phyloP scores from a whole-genome alignment of 495 filamentous ascomycete genomes.

The Gamarada debralockiae region DNA sequence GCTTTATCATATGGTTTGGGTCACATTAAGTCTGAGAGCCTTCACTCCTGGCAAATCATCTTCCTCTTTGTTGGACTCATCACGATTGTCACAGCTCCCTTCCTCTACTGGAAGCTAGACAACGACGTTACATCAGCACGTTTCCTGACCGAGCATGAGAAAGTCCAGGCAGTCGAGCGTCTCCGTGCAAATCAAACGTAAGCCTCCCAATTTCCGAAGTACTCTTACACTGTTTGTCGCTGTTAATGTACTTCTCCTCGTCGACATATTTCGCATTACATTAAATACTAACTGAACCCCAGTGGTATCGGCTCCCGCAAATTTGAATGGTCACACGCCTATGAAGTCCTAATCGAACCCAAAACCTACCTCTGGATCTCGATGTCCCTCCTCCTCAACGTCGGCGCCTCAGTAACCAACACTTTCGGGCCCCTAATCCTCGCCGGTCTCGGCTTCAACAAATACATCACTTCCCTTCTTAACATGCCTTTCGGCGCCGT shows the following conservation, averaged over 20 bases:
- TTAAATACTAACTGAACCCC: too few relatives aligned
- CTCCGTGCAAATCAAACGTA: constrained; percentile 48
- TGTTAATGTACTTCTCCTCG: too few relatives aligned
- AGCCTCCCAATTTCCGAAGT: too few relatives aligned
- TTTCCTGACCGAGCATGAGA: constrained; percentile 49
- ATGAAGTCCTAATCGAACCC: constrained; percentile 36
- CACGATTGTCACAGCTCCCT: constrained; percentile 46
- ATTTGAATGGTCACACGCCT: constrained; percentile 45
- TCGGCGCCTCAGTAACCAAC: constrained; percentile 57
- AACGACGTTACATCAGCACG: constrained; percentile 46
- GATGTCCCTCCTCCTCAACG: constrained; percentile 56
- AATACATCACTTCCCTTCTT: constrained; percentile 55
- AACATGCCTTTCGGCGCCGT: constrained; percentile 62
- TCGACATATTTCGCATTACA: too few relatives aligned
- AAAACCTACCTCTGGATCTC: constrained; percentile 45
- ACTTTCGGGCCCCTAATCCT: constrained; percentile 59
- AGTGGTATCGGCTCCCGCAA: constrained; percentile 46
- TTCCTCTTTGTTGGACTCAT: constrained; percentile 57
- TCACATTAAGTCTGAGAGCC: constrained; percentile 44
- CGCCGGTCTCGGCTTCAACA: constrained; percentile 54
- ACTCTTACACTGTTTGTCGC: too few relatives aligned
- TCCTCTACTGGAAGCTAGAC: constrained; percentile 49
- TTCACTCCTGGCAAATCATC: constrained; percentile 64
- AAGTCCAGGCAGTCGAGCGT: constrained; percentile 38
- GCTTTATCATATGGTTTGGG: constrained; percentile 58